Base-by-base conservation (phyloP, 1,139 yeast species). In the Wickerhamiella infanticola region DNA sequence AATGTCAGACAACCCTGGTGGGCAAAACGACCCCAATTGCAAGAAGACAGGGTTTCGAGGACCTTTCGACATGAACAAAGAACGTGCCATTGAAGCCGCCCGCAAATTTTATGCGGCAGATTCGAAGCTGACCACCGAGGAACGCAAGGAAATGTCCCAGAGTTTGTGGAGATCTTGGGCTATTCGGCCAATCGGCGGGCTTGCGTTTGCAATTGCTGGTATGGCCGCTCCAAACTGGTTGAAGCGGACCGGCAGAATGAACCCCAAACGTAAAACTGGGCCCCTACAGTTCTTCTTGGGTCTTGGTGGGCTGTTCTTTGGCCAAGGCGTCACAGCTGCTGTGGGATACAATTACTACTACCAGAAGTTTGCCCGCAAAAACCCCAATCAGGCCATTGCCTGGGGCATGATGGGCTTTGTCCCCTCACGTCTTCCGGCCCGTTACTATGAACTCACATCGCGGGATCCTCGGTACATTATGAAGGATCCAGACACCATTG, bases 401-500 rank as follows among this genome's bases (percentile, higher is more conserved):
- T 56, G 50, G 43, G 42, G 44, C n/a, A 44, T 53, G 8, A 43
- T 60, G 40, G 45, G 52, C 36, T 44, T 26, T 24, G 54, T 50
- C 38, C 63, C 63, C 3, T 59, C 63, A 0, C 58, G 57, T 27
- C 45, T 60, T 31, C 63, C 62, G 5, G 29, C 50, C 18, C 51
- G 55, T 7, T 60, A 60, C 50, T 60, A 53, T 45, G 41, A 48
- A 11, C 40, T 50, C 37, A 58, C 61, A 1, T 52, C 58, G 4
- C 39, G 47, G 36, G 53, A 53, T 40, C 53, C 55, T 1, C 45
- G 52, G n/a, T 45, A 51, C 39, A 51, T 51, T 35, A 56, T 60
- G 61, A 46, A 49, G 31, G 55, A 59, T 45, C 64, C 64, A 4
- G 50, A 48, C 31, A 44, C 50, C 3, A 56, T 58, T 43, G 58